phyloP scores from a whole-genome alignment of 768 basidiomycete genomes.

The Psilocybe tampanensis region DNA sequence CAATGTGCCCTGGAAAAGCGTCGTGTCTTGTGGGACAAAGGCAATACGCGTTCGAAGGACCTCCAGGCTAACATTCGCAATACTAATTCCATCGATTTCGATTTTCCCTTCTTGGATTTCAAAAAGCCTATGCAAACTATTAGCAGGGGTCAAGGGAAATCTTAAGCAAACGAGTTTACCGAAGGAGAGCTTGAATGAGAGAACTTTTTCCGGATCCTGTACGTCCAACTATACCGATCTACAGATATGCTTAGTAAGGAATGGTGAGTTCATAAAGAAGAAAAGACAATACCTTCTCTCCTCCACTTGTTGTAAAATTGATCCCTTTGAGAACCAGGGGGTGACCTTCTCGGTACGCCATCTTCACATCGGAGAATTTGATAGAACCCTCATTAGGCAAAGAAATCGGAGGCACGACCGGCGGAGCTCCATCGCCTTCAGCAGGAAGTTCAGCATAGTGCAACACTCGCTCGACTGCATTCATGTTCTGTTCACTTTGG shows the following conservation, averaged over 20 bases:
- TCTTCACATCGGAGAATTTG: slow-evolving; percentile 54
- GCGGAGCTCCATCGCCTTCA: slow-evolving; percentile 48
- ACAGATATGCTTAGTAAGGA: not conserved
- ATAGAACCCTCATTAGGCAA: slow-evolving; percentile 60
- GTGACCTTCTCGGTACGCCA: slow-evolving; percentile 62
- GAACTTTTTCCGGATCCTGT: slow-evolving; percentile 60
- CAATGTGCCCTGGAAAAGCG: slow-evolving; percentile 48
- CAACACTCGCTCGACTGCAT: slow-evolving; percentile 70
- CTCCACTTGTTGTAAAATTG: slow-evolving; percentile 54
- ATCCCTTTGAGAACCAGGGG: slow-evolving; percentile 67
- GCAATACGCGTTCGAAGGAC: slow-evolving; percentile 55
- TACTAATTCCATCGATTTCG: slow-evolving; percentile 56
- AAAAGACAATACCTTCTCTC: slow-evolving; percentile 57
- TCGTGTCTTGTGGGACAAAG: slow-evolving; percentile 68
- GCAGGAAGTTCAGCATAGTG: slow-evolving; percentile 64
- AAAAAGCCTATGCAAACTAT: slow-evolving; percentile 45
- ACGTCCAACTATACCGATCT: slow-evolving; percentile 51
- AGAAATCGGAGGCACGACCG: slow-evolving; percentile 41
- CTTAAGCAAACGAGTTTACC: slow-evolving; percentile 30
- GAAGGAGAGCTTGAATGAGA: slow-evolving; percentile 56
- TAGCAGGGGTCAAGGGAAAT: not conserved
- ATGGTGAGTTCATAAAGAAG: not conserved
- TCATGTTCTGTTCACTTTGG: slow-evolving; percentile 71
- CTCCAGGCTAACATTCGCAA: slow-evolving; percentile 52
- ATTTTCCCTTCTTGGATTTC: slow-evolving; percentile 62